phyloP scores from a whole-genome alignment of 73 alveolate genomes.

The Paramecium caudatum region DNA sequence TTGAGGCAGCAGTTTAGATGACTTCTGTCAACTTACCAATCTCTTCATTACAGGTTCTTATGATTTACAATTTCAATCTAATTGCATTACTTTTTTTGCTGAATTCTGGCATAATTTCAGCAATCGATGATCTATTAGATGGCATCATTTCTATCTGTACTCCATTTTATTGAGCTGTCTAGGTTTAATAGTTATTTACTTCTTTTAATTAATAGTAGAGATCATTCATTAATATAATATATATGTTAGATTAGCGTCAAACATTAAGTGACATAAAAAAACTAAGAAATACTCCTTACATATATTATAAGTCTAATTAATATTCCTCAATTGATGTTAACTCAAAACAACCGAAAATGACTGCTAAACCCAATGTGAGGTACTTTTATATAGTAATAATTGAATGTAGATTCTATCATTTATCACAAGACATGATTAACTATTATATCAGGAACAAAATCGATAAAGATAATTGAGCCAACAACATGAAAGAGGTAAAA shows the following conservation, averaged over 20 bases:
- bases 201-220: neutral
- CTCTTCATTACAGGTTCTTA: constrained; percentile 4
- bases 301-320: neutral
- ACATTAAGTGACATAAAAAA: constrained; percentile 53
- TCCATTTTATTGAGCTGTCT: constrained; percentile 26
- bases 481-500: constrained; percentile 6
- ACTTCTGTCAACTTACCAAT: neutral
- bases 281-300: constrained; percentile 4
- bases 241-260: constrained; percentile 53
- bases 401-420: constrained; percentile 56
- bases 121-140: constrained; percentile 35
- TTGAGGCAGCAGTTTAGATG: neutral
- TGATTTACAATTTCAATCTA: constrained; percentile 18
- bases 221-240: constrained; percentile 20
- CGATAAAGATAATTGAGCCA: neutral
- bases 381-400: neutral
- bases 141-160: neutral
- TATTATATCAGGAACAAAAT: neutral
- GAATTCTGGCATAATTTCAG: constrained; percentile 36
- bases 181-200: neutral
- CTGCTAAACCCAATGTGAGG: constrained; percentile 25
- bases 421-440: neutral
- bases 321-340: neutral
- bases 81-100: neutral
- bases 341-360: neutral